Conservation (phyloP, 306 rosid species). For the Castanea mollissima region DNA sequence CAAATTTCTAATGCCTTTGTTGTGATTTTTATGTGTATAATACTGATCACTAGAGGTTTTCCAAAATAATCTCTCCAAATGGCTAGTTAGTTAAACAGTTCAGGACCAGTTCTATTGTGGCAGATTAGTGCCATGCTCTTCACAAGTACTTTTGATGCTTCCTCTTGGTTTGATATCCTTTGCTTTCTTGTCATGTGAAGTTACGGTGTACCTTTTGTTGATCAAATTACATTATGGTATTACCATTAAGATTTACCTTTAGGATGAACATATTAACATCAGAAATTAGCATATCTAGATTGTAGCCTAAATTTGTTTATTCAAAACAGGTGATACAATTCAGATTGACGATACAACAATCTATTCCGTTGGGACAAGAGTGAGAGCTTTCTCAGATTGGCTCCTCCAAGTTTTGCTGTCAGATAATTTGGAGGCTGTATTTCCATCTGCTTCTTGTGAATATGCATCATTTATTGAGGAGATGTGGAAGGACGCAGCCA, state of each 20-base stretch:
- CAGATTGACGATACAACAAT: conserved; percentile 29
- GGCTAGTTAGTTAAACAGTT: no score
- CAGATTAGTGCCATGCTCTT: no score
- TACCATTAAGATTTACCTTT: neutral
- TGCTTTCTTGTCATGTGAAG: neutral
- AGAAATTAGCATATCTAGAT: neutral
- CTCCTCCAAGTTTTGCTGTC: conserved; percentile 49
- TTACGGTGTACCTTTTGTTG: neutral
- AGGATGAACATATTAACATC: neutral
- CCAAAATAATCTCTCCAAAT: no score
- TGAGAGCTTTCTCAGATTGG: conserved; percentile 64
- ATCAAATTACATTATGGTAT: neutral
- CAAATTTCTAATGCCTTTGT: no score
- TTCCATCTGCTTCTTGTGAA: conserved; percentile 51
- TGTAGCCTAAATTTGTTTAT: conserved; percentile 5
- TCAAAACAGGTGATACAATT: conserved; percentile 36
- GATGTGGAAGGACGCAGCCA: conserved; percentile 74
- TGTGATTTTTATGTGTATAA: no score
- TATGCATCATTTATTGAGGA: conserved; percentile 59
- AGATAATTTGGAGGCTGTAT: conserved; percentile 55
- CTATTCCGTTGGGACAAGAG: conserved; percentile 50
- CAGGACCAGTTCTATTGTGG: no score
- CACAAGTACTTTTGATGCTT: neutral
- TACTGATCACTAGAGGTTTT: no score
- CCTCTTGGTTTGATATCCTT: neutral